Evolutionary conservation across 352 stramenopile species (phyloP).

Genomic region (Phytophthora boehmeriae): DNA sequence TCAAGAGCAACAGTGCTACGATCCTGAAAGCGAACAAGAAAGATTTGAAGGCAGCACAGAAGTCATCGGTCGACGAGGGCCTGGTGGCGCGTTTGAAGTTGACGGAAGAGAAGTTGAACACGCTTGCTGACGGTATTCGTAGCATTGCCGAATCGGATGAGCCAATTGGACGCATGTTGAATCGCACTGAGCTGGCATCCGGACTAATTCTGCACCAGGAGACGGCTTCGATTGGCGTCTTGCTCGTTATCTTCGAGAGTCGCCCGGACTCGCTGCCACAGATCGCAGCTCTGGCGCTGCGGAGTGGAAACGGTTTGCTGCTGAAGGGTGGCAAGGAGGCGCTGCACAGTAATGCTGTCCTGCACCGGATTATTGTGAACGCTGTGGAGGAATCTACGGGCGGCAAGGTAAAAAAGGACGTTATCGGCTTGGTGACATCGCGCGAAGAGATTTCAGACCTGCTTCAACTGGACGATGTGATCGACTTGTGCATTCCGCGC

Average conservation of each 20-base stretch:
- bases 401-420: slow-evolving; percentile 90
- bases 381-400: slow-evolving; percentile 89
- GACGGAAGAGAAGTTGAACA: slow-evolving; percentile 94
- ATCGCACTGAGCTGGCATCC: slow-evolving; percentile 89
- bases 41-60: slow-evolving; percentile 89
- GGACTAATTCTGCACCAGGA: slow-evolving; percentile 94
- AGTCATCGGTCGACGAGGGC: slow-evolving; percentile 64
- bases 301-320: slow-evolving; percentile 96
- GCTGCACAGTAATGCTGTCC: slow-evolving; percentile 85
- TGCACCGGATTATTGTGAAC: slow-evolving; percentile 95
- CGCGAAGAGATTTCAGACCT: slow-evolving; percentile 94
- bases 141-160: slow-evolving; percentile 89
- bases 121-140: slow-evolving; percentile 94
- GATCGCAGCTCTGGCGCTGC: slow-evolving; percentile 95
- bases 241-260: slow-evolving; percentile 99
- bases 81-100: slow-evolving; percentile 84
- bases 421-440: slow-evolving; percentile 95
- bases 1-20: slow-evolving; percentile 80
- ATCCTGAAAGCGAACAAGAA: slow-evolving; percentile 93
- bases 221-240: slow-evolving; percentile 96
- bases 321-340: slow-evolving; percentile 98
- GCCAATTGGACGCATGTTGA: slow-evolving; percentile 76
- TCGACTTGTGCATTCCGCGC: slow-evolving; percentile 98
- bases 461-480: slow-evolving; percentile 95
- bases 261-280: slow-evolving; percentile 96